Conservation (phyloP, 768 basidiomycete species). For the Mycena sanguinolenta region DNA sequence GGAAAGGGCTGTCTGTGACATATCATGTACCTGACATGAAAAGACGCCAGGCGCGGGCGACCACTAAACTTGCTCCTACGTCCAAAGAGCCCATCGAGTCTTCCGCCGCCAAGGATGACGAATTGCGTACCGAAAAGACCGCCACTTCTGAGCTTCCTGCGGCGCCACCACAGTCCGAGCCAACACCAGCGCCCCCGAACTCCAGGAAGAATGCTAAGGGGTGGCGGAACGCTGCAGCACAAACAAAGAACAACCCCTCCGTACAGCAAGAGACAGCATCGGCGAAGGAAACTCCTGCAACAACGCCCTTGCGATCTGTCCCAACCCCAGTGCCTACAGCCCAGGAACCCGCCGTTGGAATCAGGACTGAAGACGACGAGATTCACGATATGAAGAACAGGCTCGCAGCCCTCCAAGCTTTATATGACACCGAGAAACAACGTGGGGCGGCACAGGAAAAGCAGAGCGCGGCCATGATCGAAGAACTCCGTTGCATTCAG, state of each 20-base stretch:
- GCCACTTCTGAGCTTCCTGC: background rate
- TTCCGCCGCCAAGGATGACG: background rate
- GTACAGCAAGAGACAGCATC: background rate
- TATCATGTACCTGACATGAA: constrained; percentile 8
- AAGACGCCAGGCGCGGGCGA: background rate
- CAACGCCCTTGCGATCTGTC: too few relatives aligned
- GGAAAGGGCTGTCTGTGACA: constrained; percentile 11
- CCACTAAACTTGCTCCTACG: background rate
- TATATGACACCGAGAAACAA: constrained; percentile 13
- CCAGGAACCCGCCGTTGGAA: background rate
- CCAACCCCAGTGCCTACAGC: too few relatives aligned
- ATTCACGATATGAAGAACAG: too few relatives aligned
- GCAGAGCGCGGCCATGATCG: background rate
- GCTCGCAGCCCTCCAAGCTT: background rate
- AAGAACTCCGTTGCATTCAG: background rate
- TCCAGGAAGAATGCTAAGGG: too few relatives aligned
- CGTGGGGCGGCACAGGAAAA: background rate
- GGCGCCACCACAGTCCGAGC: background rate
- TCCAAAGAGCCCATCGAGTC: background rate
- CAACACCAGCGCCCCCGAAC: background rate
- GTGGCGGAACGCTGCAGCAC: too few relatives aligned
- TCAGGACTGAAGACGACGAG: background rate
- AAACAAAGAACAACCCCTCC: background rate
- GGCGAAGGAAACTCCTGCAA: background rate
- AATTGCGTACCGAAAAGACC: background rate